Evolutionary conservation across 1,284 basidiomycete species (phyloP), one percentile per base, ranked within the genome.

Genomic region (Meripilus lineatus): DNA sequence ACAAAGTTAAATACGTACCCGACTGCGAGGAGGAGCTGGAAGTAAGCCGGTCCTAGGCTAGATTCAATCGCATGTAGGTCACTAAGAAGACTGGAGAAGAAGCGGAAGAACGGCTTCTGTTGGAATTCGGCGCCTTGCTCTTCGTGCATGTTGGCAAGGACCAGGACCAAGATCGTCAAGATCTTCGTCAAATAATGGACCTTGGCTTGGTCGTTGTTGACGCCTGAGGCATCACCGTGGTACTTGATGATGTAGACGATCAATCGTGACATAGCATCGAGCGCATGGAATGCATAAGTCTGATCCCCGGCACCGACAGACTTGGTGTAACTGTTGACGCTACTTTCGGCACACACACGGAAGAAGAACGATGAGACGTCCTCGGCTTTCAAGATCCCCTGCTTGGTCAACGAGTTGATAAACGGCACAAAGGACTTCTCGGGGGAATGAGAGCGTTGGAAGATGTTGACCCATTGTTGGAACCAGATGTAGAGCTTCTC

Each of bases 181-280:
- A 99, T 96, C 74, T 99, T 99, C 52, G 93, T 94, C 59, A 97
- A 74, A 68, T 99, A 99, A 61, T 96, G 89, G 20, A 94, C 90
- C 66, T 98, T 97, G 17, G 92, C 89, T 56, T 92, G 89, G 58
- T 93, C 89, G 57, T 92, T 90, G 68, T 93, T 89, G 50, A 87
- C 75, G 24, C 88, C 90, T 11, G 76, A 84, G 40, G 87, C 88
- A 63, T 98, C 95, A 20, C 92, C 93, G 55, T 99, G 95, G 64
- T 99, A 98, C 72, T 99, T 99, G 80, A 99, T 94, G 72, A 99
- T 96, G 63, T 97, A 91, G 37, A 94, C 90, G 51, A 99, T 92
- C 54, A 99, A 73, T 55, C 93, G 84, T 37, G 94, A 93, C 72
- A 98, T 87, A 7, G 96, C 93, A 66, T 99, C 96, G 54, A 98